These are phyloP conservation scores for Vaucheria bursata DNA, from an alignment of 352 stramenopile genomes.

Conservation along the genomic window DNA sequence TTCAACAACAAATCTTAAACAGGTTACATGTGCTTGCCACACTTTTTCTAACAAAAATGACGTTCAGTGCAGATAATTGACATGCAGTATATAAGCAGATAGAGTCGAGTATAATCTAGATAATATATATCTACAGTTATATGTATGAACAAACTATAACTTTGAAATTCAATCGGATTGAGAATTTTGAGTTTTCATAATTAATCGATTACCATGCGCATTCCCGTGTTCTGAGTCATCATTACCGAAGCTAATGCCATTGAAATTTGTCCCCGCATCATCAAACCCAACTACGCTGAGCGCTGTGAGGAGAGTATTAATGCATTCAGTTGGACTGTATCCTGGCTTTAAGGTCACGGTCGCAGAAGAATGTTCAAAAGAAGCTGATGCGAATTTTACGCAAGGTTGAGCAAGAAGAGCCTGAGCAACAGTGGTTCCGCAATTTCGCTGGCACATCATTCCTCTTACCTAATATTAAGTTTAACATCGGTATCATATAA, in stretches of 20 bases:
- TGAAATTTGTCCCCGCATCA: no score
- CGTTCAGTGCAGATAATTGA: no score
- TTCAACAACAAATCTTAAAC: no score
- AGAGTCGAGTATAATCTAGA: no score
- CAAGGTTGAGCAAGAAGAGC: slow-evolving; percentile 61
- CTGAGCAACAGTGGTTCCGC: slow-evolving; percentile 74
- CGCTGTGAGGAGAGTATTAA: not conserved
- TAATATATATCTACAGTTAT: no score
- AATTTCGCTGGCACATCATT: slow-evolving; percentile 90
- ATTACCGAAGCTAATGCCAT: not conserved
- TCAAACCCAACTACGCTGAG: not conserved
- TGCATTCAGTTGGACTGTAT: not conserved
- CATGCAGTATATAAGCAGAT: no score
- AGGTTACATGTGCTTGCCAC: no score
- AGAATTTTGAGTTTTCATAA: not conserved
- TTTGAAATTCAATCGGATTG: not conserved
- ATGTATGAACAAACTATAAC: no score
- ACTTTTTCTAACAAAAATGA: no score
- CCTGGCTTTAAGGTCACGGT: slow-evolving; percentile 9
- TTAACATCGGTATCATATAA: no score
- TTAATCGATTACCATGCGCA: not conserved
- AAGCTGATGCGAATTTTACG: slow-evolving; percentile 46
- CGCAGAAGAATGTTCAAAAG: slow-evolving; percentile 11
- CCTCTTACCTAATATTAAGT: slow-evolving; percentile 72
- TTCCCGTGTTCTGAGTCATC: not conserved